A percentile compares a stretch with the other conserved stretches of the same genome.
Evolutionary conservation across 2,329 filamentous ascomycete genomes (phyloP).

Genomic region (Epichloe gansuensis): DNA sequence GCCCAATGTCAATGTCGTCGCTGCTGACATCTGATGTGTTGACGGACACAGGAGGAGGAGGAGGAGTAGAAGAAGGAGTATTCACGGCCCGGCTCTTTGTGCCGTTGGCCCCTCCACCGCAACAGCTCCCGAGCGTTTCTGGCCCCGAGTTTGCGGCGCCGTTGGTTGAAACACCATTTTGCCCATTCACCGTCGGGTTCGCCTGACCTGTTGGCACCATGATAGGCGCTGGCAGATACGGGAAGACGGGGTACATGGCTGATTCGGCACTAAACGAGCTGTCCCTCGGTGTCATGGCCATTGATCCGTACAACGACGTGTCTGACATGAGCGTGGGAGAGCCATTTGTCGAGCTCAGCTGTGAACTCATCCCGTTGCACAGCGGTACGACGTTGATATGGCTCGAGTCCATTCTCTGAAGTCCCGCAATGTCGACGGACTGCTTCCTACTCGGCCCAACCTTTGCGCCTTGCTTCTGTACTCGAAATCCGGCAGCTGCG

Average conservation of each 20-base stretch:
- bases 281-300: conserved; percentile 17
- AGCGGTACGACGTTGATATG: conserved; percentile 35
- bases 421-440: conserved; percentile 34
- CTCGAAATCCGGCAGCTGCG: conserved; percentile 25
- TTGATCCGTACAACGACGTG: conserved; percentile 15
- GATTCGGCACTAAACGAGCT: conserved; percentile 12
- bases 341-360: conserved; percentile 11
- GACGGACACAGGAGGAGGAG: conserved; percentile 2
- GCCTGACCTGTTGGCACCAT: conserved; percentile 10
- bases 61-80: neutral
- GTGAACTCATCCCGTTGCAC: conserved; percentile 15
- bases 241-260: conserved; percentile 21
- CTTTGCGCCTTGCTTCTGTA: conserved; percentile 31
- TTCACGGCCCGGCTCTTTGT: neutral
- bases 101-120: conserved; percentile 10
- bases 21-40: conserved; percentile 8
- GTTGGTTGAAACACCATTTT: conserved; percentile 10
- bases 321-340: conserved; percentile 10
- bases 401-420: conserved; percentile 41
- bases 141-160: conserved; percentile 6
- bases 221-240: conserved; percentile 16
- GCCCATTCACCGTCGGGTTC: conserved; percentile 12
- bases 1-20: neutral
- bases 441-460: conserved; percentile 27
- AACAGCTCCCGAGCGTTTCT: conserved; percentile 11